Conservation (phyloP, 2,329 filamentous ascomycete species). For the Lachnellula hyalina region DNA sequence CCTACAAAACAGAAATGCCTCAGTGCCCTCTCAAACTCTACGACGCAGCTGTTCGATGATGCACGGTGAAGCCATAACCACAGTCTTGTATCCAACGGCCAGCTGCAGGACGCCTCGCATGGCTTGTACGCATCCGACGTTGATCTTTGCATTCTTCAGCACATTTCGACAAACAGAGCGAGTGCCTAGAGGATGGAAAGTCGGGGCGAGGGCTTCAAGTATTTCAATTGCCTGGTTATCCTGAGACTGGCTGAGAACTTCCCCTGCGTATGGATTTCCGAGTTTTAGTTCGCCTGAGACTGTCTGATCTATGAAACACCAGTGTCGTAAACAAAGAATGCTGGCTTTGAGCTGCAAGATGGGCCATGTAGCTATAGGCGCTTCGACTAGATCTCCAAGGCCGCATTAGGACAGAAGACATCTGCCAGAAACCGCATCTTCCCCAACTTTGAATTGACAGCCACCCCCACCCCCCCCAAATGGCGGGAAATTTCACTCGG, state of each 20-base stretch:
- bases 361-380: neutral
- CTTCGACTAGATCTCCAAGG: neutral
- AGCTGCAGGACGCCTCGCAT: constrained; percentile 15
- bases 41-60: neutral
- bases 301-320: constrained; percentile 22
- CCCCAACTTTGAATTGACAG: constrained; percentile 16
- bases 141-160: constrained; percentile 9
- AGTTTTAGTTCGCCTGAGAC: constrained; percentile 16
- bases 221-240: constrained; percentile 7
- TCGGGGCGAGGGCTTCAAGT: constrained; percentile 11
- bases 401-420: constrained; percentile 6
- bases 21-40: neutral
- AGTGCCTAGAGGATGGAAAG: neutral
- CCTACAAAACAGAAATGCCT: neutral
- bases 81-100: constrained; percentile 6
- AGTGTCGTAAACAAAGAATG: constrained; percentile 19
- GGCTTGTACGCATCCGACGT: constrained; percentile 15
- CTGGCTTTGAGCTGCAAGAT: constrained; percentile 5
- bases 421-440: constrained; percentile 16
- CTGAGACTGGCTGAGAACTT: constrained; percentile 17
- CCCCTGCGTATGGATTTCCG: constrained; percentile 15
- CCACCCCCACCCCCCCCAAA: constrained; percentile 1
- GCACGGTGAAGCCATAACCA: neutral
- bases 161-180: constrained; percentile 18
- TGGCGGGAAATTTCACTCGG: constrained; percentile 12